Evolutionary conservation across 2,329 filamentous ascomycete species (phyloP).

Genomic region (Sclerotinia borealis): DNA sequence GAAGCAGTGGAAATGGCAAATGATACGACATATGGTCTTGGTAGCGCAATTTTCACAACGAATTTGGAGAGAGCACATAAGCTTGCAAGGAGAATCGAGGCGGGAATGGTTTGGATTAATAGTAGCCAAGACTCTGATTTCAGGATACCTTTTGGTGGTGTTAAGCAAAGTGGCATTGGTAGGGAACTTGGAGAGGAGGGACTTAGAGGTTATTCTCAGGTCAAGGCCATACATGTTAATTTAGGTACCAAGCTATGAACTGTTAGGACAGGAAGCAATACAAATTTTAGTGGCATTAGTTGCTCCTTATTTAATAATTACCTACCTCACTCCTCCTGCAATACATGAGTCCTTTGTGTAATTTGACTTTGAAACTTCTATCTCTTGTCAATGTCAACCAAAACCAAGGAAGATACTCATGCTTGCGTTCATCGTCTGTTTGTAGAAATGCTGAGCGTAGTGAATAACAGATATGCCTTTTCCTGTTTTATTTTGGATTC

Average conservation of each 20-base stretch:
- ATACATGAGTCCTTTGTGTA: too few species aligned
- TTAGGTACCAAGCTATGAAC: slow-evolving; percentile 28
- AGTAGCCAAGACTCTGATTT: slow-evolving; percentile 36
- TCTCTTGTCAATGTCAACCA: too few species aligned
- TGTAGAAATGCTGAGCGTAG: too few species aligned
- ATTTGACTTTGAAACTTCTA: too few species aligned
- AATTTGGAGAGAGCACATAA: slow-evolving; percentile 42
- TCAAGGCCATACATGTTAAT: slow-evolving; percentile 37
- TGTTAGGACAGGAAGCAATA: too few species aligned
- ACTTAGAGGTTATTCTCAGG: slow-evolving; percentile 38
- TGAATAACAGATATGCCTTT: too few species aligned
- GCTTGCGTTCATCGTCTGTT: too few species aligned
- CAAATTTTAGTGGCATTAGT: too few species aligned
- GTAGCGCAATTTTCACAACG: slow-evolving; percentile 50
- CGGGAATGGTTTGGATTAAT: slow-evolving; percentile 46
- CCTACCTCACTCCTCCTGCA: too few species aligned
- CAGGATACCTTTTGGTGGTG: slow-evolving; percentile 49
- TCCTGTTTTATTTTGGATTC: too few species aligned
- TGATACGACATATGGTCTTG: slow-evolving; percentile 49
- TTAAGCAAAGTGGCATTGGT: slow-evolving; percentile 55
- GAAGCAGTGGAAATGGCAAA: slow-evolving; percentile 49
- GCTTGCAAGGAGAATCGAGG: slow-evolving; percentile 47
- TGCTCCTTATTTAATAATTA: too few species aligned
- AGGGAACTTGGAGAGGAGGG: slow-evolving; percentile 43
- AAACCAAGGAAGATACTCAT: too few species aligned